These are phyloP conservation scores for Pseudonitzschia pungens DNA, from an alignment of 108 stramenopile species.

Conservation along the genomic window DNA sequence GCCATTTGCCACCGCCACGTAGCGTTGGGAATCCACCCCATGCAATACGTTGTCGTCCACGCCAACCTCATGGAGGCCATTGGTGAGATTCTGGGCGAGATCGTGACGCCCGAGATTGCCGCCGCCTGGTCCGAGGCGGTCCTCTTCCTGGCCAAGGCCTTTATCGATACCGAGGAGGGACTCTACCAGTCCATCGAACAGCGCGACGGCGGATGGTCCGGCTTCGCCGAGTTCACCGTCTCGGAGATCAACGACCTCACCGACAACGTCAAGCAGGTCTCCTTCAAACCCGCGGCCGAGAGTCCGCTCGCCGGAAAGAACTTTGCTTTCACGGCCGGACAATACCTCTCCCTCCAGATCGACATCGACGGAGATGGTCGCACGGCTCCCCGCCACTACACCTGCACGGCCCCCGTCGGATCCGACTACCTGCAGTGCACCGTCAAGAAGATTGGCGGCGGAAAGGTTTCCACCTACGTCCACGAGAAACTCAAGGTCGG, in stretches of 20 bases:
- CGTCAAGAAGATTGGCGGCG: constrained; percentile 11
- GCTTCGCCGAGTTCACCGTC: constrained; percentile 9
- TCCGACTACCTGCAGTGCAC: constrained; percentile 17
- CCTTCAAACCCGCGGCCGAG: constrained; percentile 15
- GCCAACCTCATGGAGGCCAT: constrained; percentile 19
- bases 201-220: constrained; percentile 13
- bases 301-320: constrained; percentile 4
- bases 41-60: constrained; percentile 20
- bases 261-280: constrained; percentile 3
- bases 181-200: constrained; percentile 13
- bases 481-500: constrained; percentile 8
- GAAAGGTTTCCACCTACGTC: background rate
- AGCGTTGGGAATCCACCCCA: constrained; percentile 3
- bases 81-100: constrained; percentile 13
- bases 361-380: constrained; percentile 16
- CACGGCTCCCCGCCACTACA: constrained; percentile 20
- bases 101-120: constrained; percentile 20
- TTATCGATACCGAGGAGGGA: constrained; percentile 6
- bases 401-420: constrained; percentile 7
- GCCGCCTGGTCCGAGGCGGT: constrained; percentile 20
- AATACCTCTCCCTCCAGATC: constrained; percentile 20
- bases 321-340: constrained; percentile 20
- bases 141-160: constrained; percentile 13
- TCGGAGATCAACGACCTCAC: constrained; percentile 11
- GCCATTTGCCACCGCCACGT: constrained; percentile 20